Percentiles rank a stretch among this genome's conserved stretches.
Evolutionary conservation across 1,139 yeast genomes (phyloP).

Genomic region (Candida pseudocylindracea): DNA sequence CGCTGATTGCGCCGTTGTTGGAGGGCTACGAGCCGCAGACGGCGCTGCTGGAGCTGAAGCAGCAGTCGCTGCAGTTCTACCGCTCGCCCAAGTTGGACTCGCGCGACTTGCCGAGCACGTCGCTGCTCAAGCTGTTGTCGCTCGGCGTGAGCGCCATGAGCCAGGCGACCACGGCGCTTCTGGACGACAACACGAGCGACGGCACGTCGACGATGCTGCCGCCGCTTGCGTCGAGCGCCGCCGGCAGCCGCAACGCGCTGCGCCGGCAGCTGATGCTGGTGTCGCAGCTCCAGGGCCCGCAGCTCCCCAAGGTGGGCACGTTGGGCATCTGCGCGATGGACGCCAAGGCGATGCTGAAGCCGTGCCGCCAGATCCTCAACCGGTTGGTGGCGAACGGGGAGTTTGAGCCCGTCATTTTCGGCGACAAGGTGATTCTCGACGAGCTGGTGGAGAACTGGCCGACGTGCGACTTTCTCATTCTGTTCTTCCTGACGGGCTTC

Average conservation of each 20-base stretch:
- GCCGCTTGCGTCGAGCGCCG: slow-evolving; percentile 16
- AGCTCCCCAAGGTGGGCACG: slow-evolving; percentile 53
- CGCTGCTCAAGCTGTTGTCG: slow-evolving; percentile 3
- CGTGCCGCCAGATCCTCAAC: slow-evolving; percentile 79
- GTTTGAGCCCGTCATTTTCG: slow-evolving; percentile 90
- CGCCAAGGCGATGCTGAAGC: slow-evolving; percentile 85
- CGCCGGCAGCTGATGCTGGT: not conserved
- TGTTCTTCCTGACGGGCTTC: slow-evolving; percentile 89
- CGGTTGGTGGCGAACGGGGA: slow-evolving; percentile 83
- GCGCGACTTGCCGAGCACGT: slow-evolving; percentile 1
- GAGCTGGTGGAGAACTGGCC: slow-evolving; percentile 96
- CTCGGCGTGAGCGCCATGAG: slow-evolving; percentile 3
- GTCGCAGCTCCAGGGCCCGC: slow-evolving; percentile 1
- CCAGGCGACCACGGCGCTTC: slow-evolving; percentile 6
- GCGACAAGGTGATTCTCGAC: slow-evolving; percentile 91
- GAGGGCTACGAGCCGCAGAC: slow-evolving; percentile 55
- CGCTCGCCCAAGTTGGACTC: too few species aligned
- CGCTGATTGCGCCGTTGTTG: slow-evolving; percentile 57
- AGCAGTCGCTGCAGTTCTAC: not conserved
- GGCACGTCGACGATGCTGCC: slow-evolving; percentile 10
- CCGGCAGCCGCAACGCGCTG: not conserved
- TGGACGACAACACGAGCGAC: slow-evolving; percentile 4
- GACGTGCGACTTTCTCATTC: slow-evolving; percentile 83
- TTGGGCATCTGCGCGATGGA: slow-evolving; percentile 99
- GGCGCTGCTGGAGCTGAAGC: slow-evolving; percentile 26